A percentile compares a stretch with the other conserved stretches of the same genome.
These are phyloP conservation scores for Apium graveolens DNA, from an alignment of 129 eudicot species.

Conservation along the genomic window DNA sequence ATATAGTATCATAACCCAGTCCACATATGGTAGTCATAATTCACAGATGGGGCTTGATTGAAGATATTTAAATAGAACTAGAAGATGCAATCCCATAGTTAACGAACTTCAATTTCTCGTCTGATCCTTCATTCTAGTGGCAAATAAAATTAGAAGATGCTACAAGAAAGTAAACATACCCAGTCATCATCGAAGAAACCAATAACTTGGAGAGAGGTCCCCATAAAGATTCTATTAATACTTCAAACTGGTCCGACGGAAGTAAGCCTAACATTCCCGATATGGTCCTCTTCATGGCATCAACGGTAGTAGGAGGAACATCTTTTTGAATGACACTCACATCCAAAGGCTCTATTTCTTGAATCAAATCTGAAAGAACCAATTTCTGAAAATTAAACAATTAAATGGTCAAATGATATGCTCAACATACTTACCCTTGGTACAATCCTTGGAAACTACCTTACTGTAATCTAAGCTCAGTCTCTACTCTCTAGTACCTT, in stretches of 20 bases:
- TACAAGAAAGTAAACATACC: conserved; percentile 30
- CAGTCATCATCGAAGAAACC: conserved; percentile 90
- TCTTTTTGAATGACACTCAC: conserved; percentile 86
- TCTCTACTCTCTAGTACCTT: neutral
- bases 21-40: neutral
- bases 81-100: neutral
- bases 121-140: neutral
- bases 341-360: conserved; percentile 93
- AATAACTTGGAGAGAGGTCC: conserved; percentile 82
- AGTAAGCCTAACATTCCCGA: conserved; percentile 95
- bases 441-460: neutral
- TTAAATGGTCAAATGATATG: conserved; percentile 10
- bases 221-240: conserved; percentile 83
- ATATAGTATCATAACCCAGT: neutral
- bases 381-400: conserved; percentile 42
- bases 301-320: conserved; percentile 76
- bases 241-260: conserved; percentile 92
- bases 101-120: neutral
- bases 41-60: neutral
- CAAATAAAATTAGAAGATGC: neutral
- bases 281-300: conserved; percentile 97
- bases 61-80: neutral
- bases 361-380: conserved; percentile 57
- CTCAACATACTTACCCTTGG: conserved; percentile 1
- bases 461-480: neutral